A percentile compares a stretch with the other conserved stretches of the same genome.
phyloP scores from a whole-genome alignment of 306 rosid genomes.

The Medicago ruthenica region DNA sequence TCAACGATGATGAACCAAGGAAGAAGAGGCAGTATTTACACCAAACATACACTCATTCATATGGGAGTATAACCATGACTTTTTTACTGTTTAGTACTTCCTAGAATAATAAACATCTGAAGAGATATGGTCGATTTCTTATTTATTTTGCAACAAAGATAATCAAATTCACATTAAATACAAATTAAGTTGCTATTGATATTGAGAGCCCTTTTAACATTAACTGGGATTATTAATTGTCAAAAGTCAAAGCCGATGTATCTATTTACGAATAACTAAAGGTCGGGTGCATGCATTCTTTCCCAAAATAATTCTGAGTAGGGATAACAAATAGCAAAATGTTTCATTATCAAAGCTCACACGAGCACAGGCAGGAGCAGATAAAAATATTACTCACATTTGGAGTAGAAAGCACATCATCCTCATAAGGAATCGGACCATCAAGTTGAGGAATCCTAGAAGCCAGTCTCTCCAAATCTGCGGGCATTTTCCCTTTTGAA shows the following conservation, averaged over 20 bases:
- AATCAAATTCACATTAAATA: conserved; percentile 11
- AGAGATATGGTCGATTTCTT: neutral
- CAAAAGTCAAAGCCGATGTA: conserved; percentile 2
- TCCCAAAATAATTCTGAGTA: neutral
- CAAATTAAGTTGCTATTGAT: neutral
- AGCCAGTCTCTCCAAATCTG: conserved; percentile 48
- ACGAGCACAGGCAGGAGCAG: neutral
- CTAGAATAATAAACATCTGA: conserved; percentile 25
- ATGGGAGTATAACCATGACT: conserved; percentile 11
- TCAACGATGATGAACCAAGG: neutral
- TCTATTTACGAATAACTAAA: conserved; percentile 20
- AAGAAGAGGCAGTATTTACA: conserved; percentile 19
- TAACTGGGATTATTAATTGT: conserved; percentile 9
- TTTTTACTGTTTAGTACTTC: neutral
- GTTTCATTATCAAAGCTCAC: conserved; percentile 12
- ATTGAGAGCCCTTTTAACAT: conserved; percentile 13
- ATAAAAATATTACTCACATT: conserved; percentile 62
- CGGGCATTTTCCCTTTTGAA: conserved; percentile 51
- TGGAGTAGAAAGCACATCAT: conserved; percentile 93
- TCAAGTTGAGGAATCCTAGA: conserved; percentile 92
- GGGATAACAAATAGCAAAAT: conserved; percentile 15
- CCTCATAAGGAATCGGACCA: conserved; percentile 92
- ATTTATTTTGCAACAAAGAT: neutral
- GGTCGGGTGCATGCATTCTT: neutral
- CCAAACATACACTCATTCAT: conserved; percentile 8